Percentiles rank a stretch among this genome's conserved stretches.
Conservation (phyloP, 306 rosid species). For the Prunus mira region DNA sequence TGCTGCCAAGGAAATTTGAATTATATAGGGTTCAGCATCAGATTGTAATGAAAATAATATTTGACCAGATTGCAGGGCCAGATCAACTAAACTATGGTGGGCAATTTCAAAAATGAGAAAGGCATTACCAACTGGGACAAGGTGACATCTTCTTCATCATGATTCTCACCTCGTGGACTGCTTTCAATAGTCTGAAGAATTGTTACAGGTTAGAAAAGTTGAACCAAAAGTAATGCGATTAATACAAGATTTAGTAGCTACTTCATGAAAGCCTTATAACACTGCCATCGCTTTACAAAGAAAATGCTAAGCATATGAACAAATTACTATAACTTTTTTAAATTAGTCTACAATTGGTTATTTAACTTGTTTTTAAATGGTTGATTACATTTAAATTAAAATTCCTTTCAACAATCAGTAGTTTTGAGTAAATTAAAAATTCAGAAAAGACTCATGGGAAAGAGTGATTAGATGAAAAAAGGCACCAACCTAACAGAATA, state of each 20-base stretch:
- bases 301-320: background rate
- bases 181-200: slow-evolving; percentile 75
- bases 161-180: slow-evolving; percentile 63
- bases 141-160: slow-evolving; percentile 72
- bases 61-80: slow-evolving; percentile 8
- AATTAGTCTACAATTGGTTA: background rate
- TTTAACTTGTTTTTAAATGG: background rate
- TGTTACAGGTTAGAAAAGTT: slow-evolving; percentile 9
- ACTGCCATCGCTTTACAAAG: background rate
- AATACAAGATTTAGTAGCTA: background rate
- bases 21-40: slow-evolving; percentile 17
- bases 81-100: slow-evolving; percentile 7
- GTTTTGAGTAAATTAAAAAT: background rate
- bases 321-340: background rate
- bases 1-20: slow-evolving; percentile 53
- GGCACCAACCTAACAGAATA: background rate
- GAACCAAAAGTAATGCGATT: background rate
- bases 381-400: background rate
- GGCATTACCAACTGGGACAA: slow-evolving; percentile 73
- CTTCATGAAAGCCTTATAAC: background rate
- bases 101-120: slow-evolving; percentile 1
- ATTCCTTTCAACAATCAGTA: background rate
- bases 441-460: background rate
- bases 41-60: background rate
- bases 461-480: background rate